Percentiles rank a stretch among this genome's conserved stretches.
phyloP scores from a whole-genome alignment of 2,329 filamentous ascomycete species.

The Metarhizium anisopliae region DNA sequence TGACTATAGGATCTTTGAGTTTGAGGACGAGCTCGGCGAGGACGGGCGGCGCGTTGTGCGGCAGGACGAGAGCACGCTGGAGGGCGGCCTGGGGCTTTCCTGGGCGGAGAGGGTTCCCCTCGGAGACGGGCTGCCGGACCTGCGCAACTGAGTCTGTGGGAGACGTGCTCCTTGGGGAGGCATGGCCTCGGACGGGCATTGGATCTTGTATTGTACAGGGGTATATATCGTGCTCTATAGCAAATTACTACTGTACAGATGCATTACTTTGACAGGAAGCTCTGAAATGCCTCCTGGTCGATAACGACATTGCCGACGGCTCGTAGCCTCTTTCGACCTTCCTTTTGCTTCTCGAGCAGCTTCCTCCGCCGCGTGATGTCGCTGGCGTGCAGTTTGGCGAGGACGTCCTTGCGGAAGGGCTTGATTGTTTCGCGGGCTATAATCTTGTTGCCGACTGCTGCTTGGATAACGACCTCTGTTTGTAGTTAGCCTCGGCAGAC shows the following conservation, averaged over 20 bases:
- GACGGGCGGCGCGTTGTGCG: constrained; percentile 19
- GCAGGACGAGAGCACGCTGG: constrained; percentile 34
- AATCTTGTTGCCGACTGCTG: constrained; percentile 71
- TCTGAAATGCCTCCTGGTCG: constrained; percentile 91
- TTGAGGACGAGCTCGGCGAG: constrained; percentile 22
- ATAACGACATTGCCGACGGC: constrained; percentile 89
- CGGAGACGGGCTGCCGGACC: constrained; percentile 29
- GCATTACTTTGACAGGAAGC: constrained; percentile 70
- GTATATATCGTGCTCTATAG: constrained; percentile 4
- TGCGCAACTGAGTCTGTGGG: constrained; percentile 7
- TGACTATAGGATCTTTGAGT: constrained; percentile 56
- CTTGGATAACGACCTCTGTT: constrained; percentile 83
- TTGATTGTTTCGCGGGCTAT: constrained; percentile 92
- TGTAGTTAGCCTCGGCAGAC: background rate
- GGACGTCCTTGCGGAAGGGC: constrained; percentile 90
- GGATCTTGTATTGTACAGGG: background rate
- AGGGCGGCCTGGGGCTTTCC: constrained; percentile 27
- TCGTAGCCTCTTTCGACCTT: constrained; percentile 79
- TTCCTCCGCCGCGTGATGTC: constrained; percentile 79
- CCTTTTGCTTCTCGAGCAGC: constrained; percentile 92
- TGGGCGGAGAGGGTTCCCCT: constrained; percentile 26
- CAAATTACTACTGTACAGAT: background rate
- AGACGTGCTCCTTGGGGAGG: background rate
- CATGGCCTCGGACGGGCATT: background rate
- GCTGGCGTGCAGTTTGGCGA: constrained; percentile 85